phyloP scores from a whole-genome alignment of 108 stramenopile species.

The Phaeodactylum tricornutum region DNA sequence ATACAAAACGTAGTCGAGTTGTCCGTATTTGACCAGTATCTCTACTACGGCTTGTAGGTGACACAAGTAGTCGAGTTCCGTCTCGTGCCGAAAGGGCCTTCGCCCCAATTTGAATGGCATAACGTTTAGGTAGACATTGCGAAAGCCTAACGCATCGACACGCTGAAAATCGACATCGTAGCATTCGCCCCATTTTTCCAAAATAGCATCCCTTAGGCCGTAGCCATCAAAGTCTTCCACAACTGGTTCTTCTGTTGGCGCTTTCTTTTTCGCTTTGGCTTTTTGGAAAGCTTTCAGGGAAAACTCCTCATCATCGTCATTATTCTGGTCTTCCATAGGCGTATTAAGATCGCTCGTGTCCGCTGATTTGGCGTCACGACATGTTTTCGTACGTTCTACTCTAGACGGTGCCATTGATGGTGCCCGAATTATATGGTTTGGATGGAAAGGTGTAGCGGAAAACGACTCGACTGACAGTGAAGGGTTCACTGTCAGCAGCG shows the following conservation, averaged over 20 bases:
- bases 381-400: too few relatives aligned
- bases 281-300: constrained; percentile 22
- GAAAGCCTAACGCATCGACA: constrained; percentile 47
- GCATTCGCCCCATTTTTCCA: constrained; percentile 41
- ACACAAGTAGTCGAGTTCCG: constrained; percentile 64
- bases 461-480: too few relatives aligned
- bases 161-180: constrained; percentile 47
- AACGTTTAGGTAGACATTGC: constrained; percentile 49
- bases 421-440: too few relatives aligned
- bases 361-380: too few relatives aligned
- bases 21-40: constrained; percentile 60
- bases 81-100: constrained; percentile 43
- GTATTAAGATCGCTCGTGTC: too few relatives aligned
- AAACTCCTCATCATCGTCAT: constrained; percentile 11
- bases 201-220: constrained; percentile 44
- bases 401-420: too few relatives aligned
- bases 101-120: constrained; percentile 48
- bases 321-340: neutral
- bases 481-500: too few relatives aligned
- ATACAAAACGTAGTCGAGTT: constrained; percentile 41
- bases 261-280: constrained; percentile 5
- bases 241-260: constrained; percentile 1
- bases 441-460: too few relatives aligned
- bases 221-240: constrained; percentile 47
- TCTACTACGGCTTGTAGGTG: constrained; percentile 71